Conservation (phyloP, 306 rosid genomes). For the Acacia confusa region DNA sequence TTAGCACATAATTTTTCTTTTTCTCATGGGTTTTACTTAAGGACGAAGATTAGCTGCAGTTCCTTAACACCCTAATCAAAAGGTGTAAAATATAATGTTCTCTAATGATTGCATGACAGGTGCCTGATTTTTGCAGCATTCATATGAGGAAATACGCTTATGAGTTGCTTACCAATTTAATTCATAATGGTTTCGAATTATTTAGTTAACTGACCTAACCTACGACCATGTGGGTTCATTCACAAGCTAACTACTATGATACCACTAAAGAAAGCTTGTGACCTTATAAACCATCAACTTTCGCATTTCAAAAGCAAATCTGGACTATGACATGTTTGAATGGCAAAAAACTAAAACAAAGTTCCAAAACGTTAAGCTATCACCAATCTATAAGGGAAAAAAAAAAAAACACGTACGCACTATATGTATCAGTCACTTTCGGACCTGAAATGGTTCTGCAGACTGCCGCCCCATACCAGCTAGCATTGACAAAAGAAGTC, state of each 20-base stretch:
- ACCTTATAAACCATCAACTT: not conserved
- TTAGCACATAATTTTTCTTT: not conserved
- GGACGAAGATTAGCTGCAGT: no score
- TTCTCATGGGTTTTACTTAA: not conserved
- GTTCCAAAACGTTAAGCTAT: not conserved
- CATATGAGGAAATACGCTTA: no score
- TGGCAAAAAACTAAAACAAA: not conserved
- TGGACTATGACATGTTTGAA: not conserved
- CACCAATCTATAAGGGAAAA: no score
- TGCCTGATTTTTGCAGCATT: no score
- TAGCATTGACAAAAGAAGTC: not conserved
- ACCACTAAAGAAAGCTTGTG: no score
- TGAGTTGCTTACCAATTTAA: no score
- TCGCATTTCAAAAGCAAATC: not conserved
- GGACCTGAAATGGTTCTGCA: not conserved
- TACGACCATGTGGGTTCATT: not conserved
- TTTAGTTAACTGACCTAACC: not conserved
- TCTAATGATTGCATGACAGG: no score
- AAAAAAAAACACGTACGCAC: no score
- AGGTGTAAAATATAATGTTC: no score
- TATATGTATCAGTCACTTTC: not conserved
- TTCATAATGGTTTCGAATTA: not conserved
- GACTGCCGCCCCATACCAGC: not conserved
- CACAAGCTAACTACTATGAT: not conserved
- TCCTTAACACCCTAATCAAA: no score